Percentiles rank a stretch among this genome's conserved stretches.
These are phyloP conservation scores for Sordariomycetes sp. DNA, from an alignment of 2,329 filamentous ascomycete species.

Conservation along the genomic window DNA sequence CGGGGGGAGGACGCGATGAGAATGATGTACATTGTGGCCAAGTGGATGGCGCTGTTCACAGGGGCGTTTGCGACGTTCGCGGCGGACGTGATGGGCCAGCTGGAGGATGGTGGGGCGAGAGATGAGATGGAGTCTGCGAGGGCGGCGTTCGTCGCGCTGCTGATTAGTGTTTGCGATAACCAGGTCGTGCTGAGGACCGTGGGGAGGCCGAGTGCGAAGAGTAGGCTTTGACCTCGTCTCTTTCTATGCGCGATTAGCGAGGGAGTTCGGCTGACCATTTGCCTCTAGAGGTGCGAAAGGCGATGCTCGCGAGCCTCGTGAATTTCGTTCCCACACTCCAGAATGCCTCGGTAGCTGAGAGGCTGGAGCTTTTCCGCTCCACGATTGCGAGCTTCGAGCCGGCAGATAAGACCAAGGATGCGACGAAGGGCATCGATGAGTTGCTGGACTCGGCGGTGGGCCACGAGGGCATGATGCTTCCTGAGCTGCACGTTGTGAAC, in stretches of 20 bases:
- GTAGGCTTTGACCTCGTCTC: conserved; percentile 18
- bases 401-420: conserved; percentile 27
- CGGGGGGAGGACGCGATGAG: conserved; percentile 33
- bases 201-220: conserved; percentile 35
- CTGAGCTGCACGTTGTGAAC: conserved; percentile 58
- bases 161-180: conserved; percentile 50
- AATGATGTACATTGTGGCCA: conserved; percentile 33
- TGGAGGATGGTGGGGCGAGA: conserved; percentile 27
- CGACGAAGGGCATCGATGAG: conserved; percentile 33
- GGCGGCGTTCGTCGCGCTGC: conserved; percentile 49
- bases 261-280: neutral
- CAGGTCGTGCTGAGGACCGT: conserved; percentile 38
- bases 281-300: conserved; percentile 27
- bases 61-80: conserved; percentile 33
- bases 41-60: conserved; percentile 47
- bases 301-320: conserved; percentile 34
- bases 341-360: conserved; percentile 35
- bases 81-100: conserved; percentile 30
- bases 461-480: conserved; percentile 37
- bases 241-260: neutral
- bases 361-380: conserved; percentile 43
- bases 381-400: conserved; percentile 43
- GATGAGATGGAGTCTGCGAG: conserved; percentile 48
- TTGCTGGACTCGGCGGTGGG: conserved; percentile 43
- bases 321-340: conserved; percentile 46